These are phyloP conservation scores for Emergomyces africanus DNA, from an alignment of 2,329 filamentous ascomycete genomes.

Conservation along the genomic window DNA sequence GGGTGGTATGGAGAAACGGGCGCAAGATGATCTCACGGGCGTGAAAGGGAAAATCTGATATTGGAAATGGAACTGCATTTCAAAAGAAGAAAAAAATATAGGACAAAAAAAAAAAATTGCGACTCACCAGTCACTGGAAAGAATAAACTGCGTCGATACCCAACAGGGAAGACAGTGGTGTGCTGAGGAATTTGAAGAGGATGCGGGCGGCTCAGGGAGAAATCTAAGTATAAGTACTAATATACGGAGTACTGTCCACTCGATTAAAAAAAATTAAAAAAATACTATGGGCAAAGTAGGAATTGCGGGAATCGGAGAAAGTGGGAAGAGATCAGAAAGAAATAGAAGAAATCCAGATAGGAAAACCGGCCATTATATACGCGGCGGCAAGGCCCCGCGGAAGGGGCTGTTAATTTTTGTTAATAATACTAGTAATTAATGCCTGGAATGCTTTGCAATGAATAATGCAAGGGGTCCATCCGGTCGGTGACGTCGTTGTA, in stretches of 20 bases:
- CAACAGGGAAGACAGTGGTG: background rate
- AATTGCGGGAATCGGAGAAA: background rate
- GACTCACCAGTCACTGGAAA: slow-evolving; percentile 1
- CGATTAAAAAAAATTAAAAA: too few species aligned
- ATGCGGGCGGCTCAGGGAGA: background rate
- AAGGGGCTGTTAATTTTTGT: background rate
- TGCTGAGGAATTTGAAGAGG: background rate
- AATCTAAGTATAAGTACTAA: background rate
- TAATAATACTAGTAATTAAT: too few species aligned
- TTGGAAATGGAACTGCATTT: background rate
- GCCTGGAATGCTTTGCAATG: background rate
- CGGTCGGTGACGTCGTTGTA: background rate
- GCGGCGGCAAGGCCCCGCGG: background rate
- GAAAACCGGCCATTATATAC: background rate
- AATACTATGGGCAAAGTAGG: background rate
- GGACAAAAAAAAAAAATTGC: background rate
- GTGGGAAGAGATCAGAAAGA: background rate
- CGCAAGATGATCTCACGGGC: background rate
- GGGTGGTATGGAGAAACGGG: background rate
- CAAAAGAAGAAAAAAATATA: background rate
- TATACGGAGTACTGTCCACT: background rate
- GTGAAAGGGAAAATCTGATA: background rate
- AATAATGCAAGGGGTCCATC: background rate
- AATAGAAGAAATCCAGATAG: background rate
- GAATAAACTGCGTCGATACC: background rate